Evolutionary conservation across 805 yeast genomes (phyloP).

Genomic region (Candida morakotiae): DNA sequence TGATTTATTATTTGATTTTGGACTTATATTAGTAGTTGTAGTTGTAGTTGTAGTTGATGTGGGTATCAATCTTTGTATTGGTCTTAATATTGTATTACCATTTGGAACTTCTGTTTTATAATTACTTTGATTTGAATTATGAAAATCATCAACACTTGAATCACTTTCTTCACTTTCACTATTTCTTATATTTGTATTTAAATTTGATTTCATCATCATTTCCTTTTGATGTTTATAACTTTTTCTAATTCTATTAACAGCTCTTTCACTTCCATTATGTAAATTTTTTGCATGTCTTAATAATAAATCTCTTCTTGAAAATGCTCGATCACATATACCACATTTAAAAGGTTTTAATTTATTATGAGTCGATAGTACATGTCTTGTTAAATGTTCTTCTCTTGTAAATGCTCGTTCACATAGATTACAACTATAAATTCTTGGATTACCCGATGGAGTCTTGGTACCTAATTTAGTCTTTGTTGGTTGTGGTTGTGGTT

Average conservation of each 20-base stretch:
- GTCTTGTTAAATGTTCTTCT: slow-evolving; percentile 43
- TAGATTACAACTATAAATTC: slow-evolving; percentile 37
- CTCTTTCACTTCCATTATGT: slow-evolving; percentile 40
- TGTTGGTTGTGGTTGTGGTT: not conserved
- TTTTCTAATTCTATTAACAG: slow-evolving; percentile 40
- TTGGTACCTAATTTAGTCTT: slow-evolving; percentile 33
- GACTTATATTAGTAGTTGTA: slow-evolving; percentile 1
- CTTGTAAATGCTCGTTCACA: slow-evolving; percentile 44
- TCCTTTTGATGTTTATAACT: slow-evolving; percentile 22
- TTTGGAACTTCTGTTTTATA: not conserved
- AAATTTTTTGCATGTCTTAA: slow-evolving; percentile 43
- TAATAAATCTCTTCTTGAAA: slow-evolving; percentile 39
- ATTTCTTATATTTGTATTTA: slow-evolving; percentile 4
- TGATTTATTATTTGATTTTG: not conserved
- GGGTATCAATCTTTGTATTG: not conserved
- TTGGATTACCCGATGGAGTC: slow-evolving; percentile 41
- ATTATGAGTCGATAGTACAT: slow-evolving; percentile 40
- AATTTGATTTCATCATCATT: not conserved
- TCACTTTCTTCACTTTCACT: slow-evolving; percentile 5
- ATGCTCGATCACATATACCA: slow-evolving; percentile 42
- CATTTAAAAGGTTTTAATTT: slow-evolving; percentile 42
- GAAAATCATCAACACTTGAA: slow-evolving; percentile 7
- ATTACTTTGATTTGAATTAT: not conserved
- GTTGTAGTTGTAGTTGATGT: not conserved
- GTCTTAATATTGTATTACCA: not conserved